A percentile compares a stretch with the other conserved stretches of the same genome.
phyloP scores from a whole-genome alignment of 192 early-diverging fungal genomes.

The Chytriomyces confervae region DNA sequence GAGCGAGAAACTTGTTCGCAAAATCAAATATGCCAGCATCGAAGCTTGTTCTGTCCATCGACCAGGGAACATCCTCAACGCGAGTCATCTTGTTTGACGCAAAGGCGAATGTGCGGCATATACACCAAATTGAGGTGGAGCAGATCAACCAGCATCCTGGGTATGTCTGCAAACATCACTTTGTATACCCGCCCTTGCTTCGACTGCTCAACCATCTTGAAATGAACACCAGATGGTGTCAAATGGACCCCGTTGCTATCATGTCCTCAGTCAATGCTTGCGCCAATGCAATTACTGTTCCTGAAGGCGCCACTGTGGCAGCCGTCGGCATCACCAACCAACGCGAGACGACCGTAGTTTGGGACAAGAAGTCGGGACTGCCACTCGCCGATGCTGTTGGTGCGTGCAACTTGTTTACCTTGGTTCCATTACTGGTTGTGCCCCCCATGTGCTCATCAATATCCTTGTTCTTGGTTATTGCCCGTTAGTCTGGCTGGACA shows the following conservation, averaged over 20 bases:
- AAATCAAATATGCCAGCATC: background rate
- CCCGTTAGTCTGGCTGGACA: conserved; percentile 81
- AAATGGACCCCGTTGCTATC: conserved; percentile 84
- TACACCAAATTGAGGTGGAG: conserved; percentile 80
- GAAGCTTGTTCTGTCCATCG: conserved; percentile 72
- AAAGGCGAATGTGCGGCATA: conserved; percentile 70
- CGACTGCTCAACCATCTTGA: background rate
- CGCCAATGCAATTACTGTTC: conserved; percentile 68
- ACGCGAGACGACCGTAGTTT: conserved; percentile 90
- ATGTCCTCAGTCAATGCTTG: conserved; percentile 70
- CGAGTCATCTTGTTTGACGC: conserved; percentile 91
- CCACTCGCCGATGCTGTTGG: conserved; percentile 23
- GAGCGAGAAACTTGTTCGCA: no score
- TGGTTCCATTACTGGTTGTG: conserved; percentile 3
- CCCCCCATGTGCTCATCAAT: background rate
- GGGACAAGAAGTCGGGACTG: conserved; percentile 79
- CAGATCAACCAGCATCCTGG: conserved; percentile 57
- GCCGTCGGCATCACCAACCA: conserved; percentile 94
- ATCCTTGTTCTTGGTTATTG: background rate
- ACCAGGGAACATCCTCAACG: conserved; percentile 92
- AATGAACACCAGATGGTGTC: conserved; percentile 72
- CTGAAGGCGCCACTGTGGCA: conserved; percentile 46
- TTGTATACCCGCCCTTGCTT: background rate
- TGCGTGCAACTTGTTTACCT: background rate
- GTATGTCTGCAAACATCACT: background rate